Percentiles rank a stretch among this genome's conserved stretches.
Evolutionary conservation across 140 eudicot genomes (phyloP).

Genomic region (Senecio squalidus): DNA sequence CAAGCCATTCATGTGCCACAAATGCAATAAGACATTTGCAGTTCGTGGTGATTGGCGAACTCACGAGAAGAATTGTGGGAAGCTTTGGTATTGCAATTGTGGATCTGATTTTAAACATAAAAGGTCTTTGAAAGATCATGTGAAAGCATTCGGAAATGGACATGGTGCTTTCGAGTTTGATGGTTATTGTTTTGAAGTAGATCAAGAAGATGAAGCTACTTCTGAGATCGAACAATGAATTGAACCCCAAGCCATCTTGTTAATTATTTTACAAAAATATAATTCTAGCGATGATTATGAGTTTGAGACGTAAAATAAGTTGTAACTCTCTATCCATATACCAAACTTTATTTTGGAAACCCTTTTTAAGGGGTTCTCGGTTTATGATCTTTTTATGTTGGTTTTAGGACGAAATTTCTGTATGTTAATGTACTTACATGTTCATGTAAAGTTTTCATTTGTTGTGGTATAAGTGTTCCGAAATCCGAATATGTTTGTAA

Average conservation of each 20-base stretch:
- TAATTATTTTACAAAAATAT: neutral
- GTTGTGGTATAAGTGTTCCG: no score
- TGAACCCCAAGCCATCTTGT: conserved; percentile 1
- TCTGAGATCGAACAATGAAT: conserved; percentile 24
- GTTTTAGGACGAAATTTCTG: no score
- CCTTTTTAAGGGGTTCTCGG: no score
- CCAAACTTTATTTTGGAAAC: no score
- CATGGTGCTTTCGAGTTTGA: conserved; percentile 22
- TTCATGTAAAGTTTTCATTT: no score
- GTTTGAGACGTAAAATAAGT: neutral
- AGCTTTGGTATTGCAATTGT: conserved; percentile 22
- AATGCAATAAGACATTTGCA: conserved; percentile 20
- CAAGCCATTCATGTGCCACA: conserved; percentile 29
- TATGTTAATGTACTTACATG: no score
- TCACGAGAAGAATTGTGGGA: conserved; percentile 30
- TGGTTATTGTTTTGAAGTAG: conserved; percentile 20
- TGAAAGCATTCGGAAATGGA: conserved; percentile 29
- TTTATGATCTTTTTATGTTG: no score
- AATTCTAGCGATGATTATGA: neutral
- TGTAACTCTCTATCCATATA: neutral
- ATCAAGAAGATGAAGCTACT: conserved; percentile 15
- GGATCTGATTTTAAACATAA: conserved; percentile 34
- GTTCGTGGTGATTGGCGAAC: conserved; percentile 33
- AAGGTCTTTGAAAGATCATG: conserved; percentile 31
- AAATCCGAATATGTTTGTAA: no score